A percentile compares a stretch with the other conserved stretches of the same genome.
phyloP scores from a whole-genome alignment of 345 rosid species.

The Arabis hirsuta region DNA sequence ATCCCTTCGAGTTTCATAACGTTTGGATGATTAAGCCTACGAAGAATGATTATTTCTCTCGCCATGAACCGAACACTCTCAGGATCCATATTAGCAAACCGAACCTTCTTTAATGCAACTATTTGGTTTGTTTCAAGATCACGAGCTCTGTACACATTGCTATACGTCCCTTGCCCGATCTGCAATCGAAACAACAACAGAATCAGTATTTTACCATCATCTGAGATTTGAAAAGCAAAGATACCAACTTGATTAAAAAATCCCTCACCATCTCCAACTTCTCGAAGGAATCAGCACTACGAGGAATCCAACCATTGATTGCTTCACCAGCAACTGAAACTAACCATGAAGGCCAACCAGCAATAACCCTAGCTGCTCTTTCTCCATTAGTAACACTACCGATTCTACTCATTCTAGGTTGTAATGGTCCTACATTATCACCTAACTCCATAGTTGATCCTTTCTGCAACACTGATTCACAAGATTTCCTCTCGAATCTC shows the following conservation, averaged over 20 bases:
- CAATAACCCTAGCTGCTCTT: slow-evolving; percentile 66
- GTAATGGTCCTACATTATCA: slow-evolving; percentile 42
- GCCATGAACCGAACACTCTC: slow-evolving; percentile 82
- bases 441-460: slow-evolving; percentile 33
- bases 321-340: slow-evolving; percentile 94
- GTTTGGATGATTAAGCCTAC: slow-evolving; percentile 71
- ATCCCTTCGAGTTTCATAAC: slow-evolving; percentile 75
- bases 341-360: slow-evolving; percentile 99
- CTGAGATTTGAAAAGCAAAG: slow-evolving; percentile 8
- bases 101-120: slow-evolving; percentile 73
- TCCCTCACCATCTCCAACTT: slow-evolving; percentile 83
- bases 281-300: slow-evolving; percentile 88
- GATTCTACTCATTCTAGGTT: slow-evolving; percentile 52
- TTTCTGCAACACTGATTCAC: slow-evolving; percentile 41
- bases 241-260: background rate
- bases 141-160: slow-evolving; percentile 75
- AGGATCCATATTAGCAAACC: slow-evolving; percentile 73
- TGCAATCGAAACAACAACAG: slow-evolving; percentile 32
- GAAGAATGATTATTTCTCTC: slow-evolving; percentile 66
- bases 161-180: slow-evolving; percentile 86
- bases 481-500: slow-evolving; percentile 36
- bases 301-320: slow-evolving; percentile 90
- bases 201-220: background rate
- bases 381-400: slow-evolving; percentile 61
- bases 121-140: slow-evolving; percentile 66